Evolutionary conservation across 1,284 basidiomycete species (phyloP).

Genomic region (Lentinula novae-zelandiae): DNA sequence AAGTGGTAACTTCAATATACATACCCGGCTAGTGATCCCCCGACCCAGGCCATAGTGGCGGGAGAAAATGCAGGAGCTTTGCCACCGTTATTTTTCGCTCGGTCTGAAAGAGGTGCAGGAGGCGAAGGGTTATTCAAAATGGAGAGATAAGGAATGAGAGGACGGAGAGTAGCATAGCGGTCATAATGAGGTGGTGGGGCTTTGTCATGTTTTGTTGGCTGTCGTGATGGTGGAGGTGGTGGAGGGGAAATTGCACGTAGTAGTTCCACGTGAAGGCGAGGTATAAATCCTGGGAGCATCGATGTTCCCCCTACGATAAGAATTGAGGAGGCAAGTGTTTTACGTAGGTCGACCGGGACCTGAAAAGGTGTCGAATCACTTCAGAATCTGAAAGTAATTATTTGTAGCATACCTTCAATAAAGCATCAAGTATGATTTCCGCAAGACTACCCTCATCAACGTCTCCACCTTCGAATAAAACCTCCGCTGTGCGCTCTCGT

Average conservation of each 20-base stretch:
- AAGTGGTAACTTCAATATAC: slow-evolving; percentile 23
- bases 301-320: slow-evolving; percentile 87
- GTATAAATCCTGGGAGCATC: slow-evolving; percentile 90
- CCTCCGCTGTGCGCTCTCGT: slow-evolving; percentile 85
- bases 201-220: slow-evolving; percentile 35
- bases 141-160: slow-evolving; percentile 66
- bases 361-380: slow-evolving; percentile 27
- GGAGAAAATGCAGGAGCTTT: slow-evolving; percentile 85
- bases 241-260: slow-evolving; percentile 54
- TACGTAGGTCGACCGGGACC: slow-evolving; percentile 88
- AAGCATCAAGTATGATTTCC: slow-evolving; percentile 72
- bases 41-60: slow-evolving; percentile 84
- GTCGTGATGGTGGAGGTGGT: slow-evolving; percentile 24
- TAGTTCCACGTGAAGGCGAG: slow-evolving; percentile 77
- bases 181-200: slow-evolving; percentile 53
- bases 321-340: slow-evolving; percentile 76
- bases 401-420: slow-evolving; percentile 61
- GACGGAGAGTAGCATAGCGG: slow-evolving; percentile 68
- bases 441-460: slow-evolving; percentile 80
- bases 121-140: slow-evolving; percentile 82
- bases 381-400: not conserved
- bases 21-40: slow-evolving; percentile 87
- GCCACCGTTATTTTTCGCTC: slow-evolving; percentile 60
- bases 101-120: slow-evolving; percentile 33
- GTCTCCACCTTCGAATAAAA: slow-evolving; percentile 88